Base-by-base conservation (phyloP, 2,329 filamentous ascomycete genomes). In the Penicillium occitanis region DNA sequence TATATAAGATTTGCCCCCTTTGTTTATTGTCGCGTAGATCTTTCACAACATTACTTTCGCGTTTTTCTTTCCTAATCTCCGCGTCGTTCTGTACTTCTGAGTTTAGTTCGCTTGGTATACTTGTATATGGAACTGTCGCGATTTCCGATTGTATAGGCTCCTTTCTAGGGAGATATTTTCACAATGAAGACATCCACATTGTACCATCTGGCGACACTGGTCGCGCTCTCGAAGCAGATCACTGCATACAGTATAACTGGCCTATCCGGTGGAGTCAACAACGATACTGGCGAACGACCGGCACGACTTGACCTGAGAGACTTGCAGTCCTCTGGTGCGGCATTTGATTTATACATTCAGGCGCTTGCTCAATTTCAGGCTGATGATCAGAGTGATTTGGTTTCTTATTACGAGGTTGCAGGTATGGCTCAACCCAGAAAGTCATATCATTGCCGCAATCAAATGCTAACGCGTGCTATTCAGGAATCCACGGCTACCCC, bases 401-500 rank as follows among this genome's bases (percentile, higher is more conserved):
- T 90, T 44, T 94, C 91, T 48, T 95, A 88, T 82, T 96, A 93
- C 78, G 87, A 91, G 73, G 85, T 96, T 71, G 86, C 90, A 67
- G 91, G 92, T 91, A 76, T 14, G 3, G 1, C 14, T 11, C 33
- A 11, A 22, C 7, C 19, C n/a, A 19, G 3, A 46, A 19, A 46
- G 3, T 19, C 42, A 19, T 11, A 10, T 25, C 25, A 25, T 25
- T 25, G 25, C 25, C 25, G 25, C 25, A 25, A 25, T 25, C 25
- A 25, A 4, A 22, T 35, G 60, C 44, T 63, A 40, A 55, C 17
- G 3, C n/a, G 4, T 10, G 42, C 48, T 0, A 48, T 22, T 30
- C 63, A 92, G 91, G 90, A 17, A 91, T 96, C 70, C 92, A 96
- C 76, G 92, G 92, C 19, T 88, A 90, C 68, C 92, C 92, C 1